Evolutionary conservation across 352 stramenopile genomes (phyloP), one percentile per base, ranked within the genome.

Genomic region (Globisporangium echinulatum): DNA sequence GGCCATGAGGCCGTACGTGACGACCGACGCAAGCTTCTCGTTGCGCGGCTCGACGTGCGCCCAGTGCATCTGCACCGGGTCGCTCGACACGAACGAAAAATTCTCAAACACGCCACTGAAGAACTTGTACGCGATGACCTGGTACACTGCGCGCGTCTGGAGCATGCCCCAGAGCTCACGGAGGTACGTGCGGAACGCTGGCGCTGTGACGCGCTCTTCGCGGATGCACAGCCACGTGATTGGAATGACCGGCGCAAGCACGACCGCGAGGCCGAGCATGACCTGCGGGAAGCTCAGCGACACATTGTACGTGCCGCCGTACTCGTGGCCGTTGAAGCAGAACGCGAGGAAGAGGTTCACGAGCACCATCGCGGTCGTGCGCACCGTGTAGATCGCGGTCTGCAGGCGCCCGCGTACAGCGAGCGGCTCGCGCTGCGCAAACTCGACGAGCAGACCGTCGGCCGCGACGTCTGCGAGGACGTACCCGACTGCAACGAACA

Each of bases 401-500:
- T 83, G 74, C 6, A 64, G 70, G 36, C 67, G 73, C 10, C 75
- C 75, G 10, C 75, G 75, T 7, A 70, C 68, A 3, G 61, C 66
- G 2, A 74, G 13, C 0, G 72, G 74, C 52, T 88, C 74, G 52
- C 71, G 74, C 59, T 83, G 64, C 19, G 71, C 66, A 10, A 76
- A 52, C 11, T 58, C 58, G 17, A 63, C 58, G n/a, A 63, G 33
- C 6, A 63, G 15, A 6, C 71, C 81, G 68, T 95, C 85, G 42
- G 79, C 74, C 33, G 75, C 76, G 2, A 93, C 82, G 60, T 94
- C 85, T 4, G 85, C 74, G 52, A 92, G 75, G 14, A 93, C 70
- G 61, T 94, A 94, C 40, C 84, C 84, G 48, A 85, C 56, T 1
- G 82, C 79, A 0, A 82, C 77, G 33, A 92, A 56, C 55, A 90